Base-by-base conservation (phyloP, 345 rosid genomes). In the Dipteronia sinensis region DNA sequence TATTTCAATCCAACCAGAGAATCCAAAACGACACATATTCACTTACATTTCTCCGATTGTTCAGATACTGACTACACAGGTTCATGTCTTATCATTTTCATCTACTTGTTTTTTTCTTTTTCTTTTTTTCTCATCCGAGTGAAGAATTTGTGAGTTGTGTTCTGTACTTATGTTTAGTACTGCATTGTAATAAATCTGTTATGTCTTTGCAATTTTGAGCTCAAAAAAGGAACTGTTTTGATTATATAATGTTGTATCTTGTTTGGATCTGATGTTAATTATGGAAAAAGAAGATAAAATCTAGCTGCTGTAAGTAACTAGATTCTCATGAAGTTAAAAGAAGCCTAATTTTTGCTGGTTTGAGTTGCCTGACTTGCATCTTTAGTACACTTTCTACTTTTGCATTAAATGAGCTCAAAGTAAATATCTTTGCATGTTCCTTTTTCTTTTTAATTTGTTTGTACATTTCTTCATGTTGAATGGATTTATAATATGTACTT, bases 101-200 rank as follows among this genome's bases (percentile, higher is more conserved):
- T 34, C 0, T 4, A 72, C 51, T 19, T 65, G 44, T 74, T 49
- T 74, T 23, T 2, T 2, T 1, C n/a, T 1, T 2, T 5, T 1
- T 0, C 16, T 29, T 44, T 34, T 11, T 0, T 27, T 51, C 7
- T 27, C 8, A 17, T 53, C 27, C n/a, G 76, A 42, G 46, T 42
- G 46, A 42, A 42, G 46, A 40, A 59, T 47, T 47, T 74, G 27
- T 47, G 61, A 64, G 46, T 46, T 64, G 11, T 47, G 10, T 69
- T 65, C 25, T 76, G 23, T 74, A 13, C 61, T 42, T 42, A 10
- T 25, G 53, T 69, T 74, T 69, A n/a, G 22, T 79, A 79, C 69
- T 67, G 86, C 93, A 86, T 90, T 85, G 55, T 76, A 61, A 61
- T n/a, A 16, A 65, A 20, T 83, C 65, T 64, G 53, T 77, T 66